phyloP scores from a whole-genome alignment of 163 green algal species.

The Chlamydomonas reinhardtii region DNA sequence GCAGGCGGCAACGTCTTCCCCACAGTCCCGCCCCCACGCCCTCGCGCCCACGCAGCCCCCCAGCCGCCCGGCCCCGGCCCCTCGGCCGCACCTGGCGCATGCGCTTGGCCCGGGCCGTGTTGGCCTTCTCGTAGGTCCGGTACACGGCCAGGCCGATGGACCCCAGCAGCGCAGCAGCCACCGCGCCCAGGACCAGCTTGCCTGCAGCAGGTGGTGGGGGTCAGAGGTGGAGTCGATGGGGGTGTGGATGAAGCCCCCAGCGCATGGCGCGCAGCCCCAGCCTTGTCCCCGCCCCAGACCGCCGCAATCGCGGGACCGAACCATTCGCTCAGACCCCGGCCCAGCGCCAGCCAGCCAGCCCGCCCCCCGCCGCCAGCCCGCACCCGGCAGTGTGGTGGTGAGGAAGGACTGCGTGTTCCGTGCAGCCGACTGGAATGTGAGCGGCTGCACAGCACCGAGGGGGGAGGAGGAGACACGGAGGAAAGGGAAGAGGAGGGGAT shows the following conservation, averaged over 20 bases:
- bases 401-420: slow-evolving; percentile 40
- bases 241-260: neutral
- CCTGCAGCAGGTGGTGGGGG: neutral
- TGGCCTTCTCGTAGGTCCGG: slow-evolving; percentile 59
- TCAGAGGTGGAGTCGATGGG: no score
- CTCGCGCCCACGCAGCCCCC: neutral
- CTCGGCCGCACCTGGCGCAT: slow-evolving; percentile 57
- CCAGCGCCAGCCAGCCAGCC: no score
- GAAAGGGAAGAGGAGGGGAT: neutral
- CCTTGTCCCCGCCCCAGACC: no score
- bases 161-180: slow-evolving; percentile 38
- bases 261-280: no score
- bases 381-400: slow-evolving; percentile 45
- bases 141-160: slow-evolving; percentile 62
- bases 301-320: no score
- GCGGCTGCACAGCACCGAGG: slow-evolving; percentile 10
- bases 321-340: neutral
- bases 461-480: neutral
- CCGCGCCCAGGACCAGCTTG: slow-evolving; percentile 39
- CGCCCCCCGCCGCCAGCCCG: neutral
- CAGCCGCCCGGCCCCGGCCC: neutral
- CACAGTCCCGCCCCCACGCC: neutral
- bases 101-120: slow-evolving; percentile 57
- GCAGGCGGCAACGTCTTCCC: no score
- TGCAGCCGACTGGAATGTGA: slow-evolving; percentile 3